phyloP scores from a whole-genome alignment of 129 eudicot species.

The Flaveria linearis region DNA sequence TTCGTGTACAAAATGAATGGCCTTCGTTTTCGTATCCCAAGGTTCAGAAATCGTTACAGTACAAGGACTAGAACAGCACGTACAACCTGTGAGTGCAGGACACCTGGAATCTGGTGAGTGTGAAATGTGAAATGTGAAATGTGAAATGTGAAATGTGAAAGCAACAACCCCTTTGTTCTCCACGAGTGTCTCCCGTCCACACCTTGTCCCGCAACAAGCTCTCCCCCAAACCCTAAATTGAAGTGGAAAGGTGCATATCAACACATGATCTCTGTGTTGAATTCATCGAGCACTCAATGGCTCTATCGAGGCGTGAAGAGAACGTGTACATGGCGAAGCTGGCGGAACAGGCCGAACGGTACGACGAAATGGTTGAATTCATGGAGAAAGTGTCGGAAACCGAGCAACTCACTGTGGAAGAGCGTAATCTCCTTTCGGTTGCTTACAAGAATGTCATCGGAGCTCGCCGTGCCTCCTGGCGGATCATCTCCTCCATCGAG shows the following conservation, averaged over 20 bases:
- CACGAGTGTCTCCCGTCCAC: conserved; percentile 34
- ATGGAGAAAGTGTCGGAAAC: conserved; percentile 60
- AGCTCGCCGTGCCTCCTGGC: conserved; percentile 67
- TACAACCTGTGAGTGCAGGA: neutral
- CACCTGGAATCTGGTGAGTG: no score
- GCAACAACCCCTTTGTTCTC: conserved; percentile 18
- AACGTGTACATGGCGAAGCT: conserved; percentile 55
- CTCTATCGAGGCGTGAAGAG: conserved; percentile 44
- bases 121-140: no score
- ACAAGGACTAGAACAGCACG: neutral
- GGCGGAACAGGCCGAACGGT: conserved; percentile 63
- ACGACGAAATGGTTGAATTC: conserved; percentile 67
- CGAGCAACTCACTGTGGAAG: conserved; percentile 58
- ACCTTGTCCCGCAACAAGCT: conserved; percentile 29
- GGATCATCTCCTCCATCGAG: conserved; percentile 63
- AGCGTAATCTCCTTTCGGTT: conserved; percentile 56
- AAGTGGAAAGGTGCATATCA: neutral
- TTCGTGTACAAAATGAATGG: no score
- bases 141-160: no score
- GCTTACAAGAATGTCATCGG: conserved; percentile 68
- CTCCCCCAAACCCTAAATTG: conserved; percentile 13
- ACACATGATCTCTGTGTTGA: no score
- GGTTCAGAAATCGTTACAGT: neutral
- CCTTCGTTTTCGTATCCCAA: no score
- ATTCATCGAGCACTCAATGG: conserved; percentile 8